Evolutionary conservation across 2,329 filamentous ascomycete genomes (phyloP).

Genomic region (Delphinella strobiligena): DNA sequence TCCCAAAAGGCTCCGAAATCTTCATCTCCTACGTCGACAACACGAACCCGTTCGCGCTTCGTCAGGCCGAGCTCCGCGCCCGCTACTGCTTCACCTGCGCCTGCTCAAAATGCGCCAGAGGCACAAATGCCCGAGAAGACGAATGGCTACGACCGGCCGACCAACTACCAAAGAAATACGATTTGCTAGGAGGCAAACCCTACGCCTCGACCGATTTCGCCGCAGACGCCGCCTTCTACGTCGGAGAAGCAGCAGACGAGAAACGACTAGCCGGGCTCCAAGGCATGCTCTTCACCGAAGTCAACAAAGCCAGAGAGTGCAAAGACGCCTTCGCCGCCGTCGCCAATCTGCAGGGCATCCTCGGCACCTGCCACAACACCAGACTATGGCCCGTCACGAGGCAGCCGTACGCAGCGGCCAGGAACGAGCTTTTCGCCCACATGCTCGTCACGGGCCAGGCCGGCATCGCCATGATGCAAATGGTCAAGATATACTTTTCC

Average conservation of each 20-base stretch:
- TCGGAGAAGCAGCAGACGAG: slow-evolving; percentile 9
- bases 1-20: slow-evolving; percentile 44
- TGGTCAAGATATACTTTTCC: slow-evolving; percentile 37
- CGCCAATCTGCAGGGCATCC: slow-evolving; percentile 14
- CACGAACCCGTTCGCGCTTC: slow-evolving; percentile 37
- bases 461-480: slow-evolving; percentile 31
- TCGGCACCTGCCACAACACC: slow-evolving; percentile 19
- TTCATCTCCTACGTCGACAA: slow-evolving; percentile 51
- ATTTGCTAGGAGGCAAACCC: slow-evolving; percentile 12
- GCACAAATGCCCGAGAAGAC: slow-evolving; percentile 26
- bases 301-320: slow-evolving; percentile 6
- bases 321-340: slow-evolving; percentile 14
- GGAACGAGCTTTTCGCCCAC: slow-evolving; percentile 40
- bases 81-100: slow-evolving; percentile 49
- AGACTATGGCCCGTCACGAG: slow-evolving; percentile 35
- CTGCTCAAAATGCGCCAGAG: slow-evolving; percentile 39
- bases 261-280: slow-evolving; percentile 15
- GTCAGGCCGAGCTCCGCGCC: slow-evolving; percentile 39
- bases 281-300: slow-evolving; percentile 13
- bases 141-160: slow-evolving; percentile 23
- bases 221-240: background rate
- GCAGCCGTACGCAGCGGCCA: slow-evolving; percentile 43
- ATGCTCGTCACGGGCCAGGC: slow-evolving; percentile 27
- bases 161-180: slow-evolving; percentile 13
- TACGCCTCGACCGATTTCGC: slow-evolving; percentile 10